Evolutionary conservation across 1,284 basidiomycete genomes (phyloP).

Genomic region (Rhizoctonia solani): DNA sequence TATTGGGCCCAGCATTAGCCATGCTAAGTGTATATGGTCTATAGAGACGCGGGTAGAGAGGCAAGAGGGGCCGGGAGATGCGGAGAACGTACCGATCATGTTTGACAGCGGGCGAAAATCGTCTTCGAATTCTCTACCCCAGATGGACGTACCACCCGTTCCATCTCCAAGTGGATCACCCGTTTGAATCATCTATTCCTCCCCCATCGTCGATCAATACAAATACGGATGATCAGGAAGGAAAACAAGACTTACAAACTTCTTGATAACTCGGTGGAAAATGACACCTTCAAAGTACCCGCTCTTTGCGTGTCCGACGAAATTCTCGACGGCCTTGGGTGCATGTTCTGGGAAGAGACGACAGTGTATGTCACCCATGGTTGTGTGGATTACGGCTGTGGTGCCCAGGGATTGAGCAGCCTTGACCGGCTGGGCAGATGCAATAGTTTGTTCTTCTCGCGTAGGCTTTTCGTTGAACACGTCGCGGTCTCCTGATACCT

Average conservation of each 20-base stretch:
- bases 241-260: conserved; percentile 62
- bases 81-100: conserved; percentile 77
- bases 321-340: conserved; percentile 97
- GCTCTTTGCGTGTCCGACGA: conserved; percentile 89
- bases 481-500: conserved; percentile 82
- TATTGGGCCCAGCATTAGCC: conserved; percentile 95
- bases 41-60: conserved; percentile 2
- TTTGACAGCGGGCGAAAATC: conserved; percentile 88
- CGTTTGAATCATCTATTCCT: conserved; percentile 86
- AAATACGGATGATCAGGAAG: background rate
- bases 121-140: conserved; percentile 95
- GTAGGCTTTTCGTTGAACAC: conserved; percentile 99
- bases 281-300: conserved; percentile 93
- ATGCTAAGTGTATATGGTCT: conserved; percentile 97
- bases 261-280: conserved; percentile 97
- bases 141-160: conserved; percentile 94
- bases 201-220: background rate
- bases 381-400: conserved; percentile 91
- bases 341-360: conserved; percentile 89
- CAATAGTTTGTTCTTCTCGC: conserved; percentile 92
- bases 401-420: conserved; percentile 68
- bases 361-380: conserved; percentile 90
- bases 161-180: conserved; percentile 97
- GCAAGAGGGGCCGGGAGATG: too few species aligned
- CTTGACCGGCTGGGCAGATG: conserved; percentile 60